These are phyloP conservation scores for Curvularia lunata DNA, from an alignment of 2,329 filamentous ascomycete species.

Conservation along the genomic window DNA sequence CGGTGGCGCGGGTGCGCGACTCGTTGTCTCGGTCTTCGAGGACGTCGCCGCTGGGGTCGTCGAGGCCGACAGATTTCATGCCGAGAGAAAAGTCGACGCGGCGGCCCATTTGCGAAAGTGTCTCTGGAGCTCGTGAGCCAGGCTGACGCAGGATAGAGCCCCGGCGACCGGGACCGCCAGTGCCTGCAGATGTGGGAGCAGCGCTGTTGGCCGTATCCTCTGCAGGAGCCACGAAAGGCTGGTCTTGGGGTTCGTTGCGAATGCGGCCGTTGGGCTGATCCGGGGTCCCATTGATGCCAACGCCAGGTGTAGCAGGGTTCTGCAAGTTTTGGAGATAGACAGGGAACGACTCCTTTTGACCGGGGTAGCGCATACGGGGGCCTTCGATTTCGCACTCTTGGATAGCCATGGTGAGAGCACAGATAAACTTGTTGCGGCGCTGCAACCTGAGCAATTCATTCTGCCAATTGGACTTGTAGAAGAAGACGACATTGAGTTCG, in stretches of 20 bases:
- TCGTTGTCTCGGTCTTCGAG: slow-evolving; percentile 61
- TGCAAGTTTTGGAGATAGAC: slow-evolving; percentile 65
- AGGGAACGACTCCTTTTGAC: slow-evolving; percentile 70
- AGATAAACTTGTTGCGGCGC: slow-evolving; percentile 92
- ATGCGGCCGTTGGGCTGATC: slow-evolving; percentile 53
- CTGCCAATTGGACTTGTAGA: slow-evolving; percentile 97
- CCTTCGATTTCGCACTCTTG: slow-evolving; percentile 84
- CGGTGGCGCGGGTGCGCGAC: slow-evolving; percentile 43
- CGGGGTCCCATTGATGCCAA: slow-evolving; percentile 52
- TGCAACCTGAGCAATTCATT: slow-evolving; percentile 90
- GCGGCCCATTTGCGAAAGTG: slow-evolving; percentile 63
- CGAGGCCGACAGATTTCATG: slow-evolving; percentile 64
- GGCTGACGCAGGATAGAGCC: slow-evolving; percentile 64
- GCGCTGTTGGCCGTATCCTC: slow-evolving; percentile 20
- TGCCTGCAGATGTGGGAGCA: slow-evolving; percentile 5
- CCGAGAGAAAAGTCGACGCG: slow-evolving; percentile 75
- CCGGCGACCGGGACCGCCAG: slow-evolving; percentile 37
- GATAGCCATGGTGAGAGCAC: slow-evolving; percentile 86
- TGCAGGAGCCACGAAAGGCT: slow-evolving; percentile 52
- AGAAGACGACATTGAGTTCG: slow-evolving; percentile 91
- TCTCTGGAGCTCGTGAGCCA: slow-evolving; percentile 59
- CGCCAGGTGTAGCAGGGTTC: slow-evolving; percentile 52
- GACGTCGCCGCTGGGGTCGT: slow-evolving; percentile 68
- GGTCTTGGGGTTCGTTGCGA: slow-evolving; percentile 47
- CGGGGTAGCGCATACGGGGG: slow-evolving; percentile 74